Percentiles rank a stretch among this genome's conserved stretches.
Conservation (phyloP, 1,284 basidiomycete species). For the Leccinum huronense region DNA sequence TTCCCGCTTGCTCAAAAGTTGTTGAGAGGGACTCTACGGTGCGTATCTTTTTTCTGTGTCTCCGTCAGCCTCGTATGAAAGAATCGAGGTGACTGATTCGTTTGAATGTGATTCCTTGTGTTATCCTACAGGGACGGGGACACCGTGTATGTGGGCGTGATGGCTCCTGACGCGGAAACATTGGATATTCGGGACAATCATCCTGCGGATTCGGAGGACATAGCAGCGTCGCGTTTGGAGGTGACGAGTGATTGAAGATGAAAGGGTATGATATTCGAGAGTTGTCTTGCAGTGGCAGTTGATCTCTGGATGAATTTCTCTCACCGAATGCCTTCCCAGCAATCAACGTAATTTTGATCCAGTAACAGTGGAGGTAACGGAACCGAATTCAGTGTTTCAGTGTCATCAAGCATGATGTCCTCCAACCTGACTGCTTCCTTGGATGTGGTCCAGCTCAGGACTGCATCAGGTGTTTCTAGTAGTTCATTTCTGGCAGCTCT, state of each 20-base stretch:
- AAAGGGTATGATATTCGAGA: background rate
- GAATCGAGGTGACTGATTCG: background rate
- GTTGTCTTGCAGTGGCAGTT: background rate
- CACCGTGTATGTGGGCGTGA: conserved; percentile 27
- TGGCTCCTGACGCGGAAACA: conserved; percentile 11
- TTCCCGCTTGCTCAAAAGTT: conserved; percentile 78
- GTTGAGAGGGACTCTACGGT: conserved; percentile 74
- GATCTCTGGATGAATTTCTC: background rate
- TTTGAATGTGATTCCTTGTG: background rate
- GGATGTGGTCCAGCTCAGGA: background rate
- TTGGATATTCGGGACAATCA: conserved; percentile 39
- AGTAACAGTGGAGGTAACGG: background rate
- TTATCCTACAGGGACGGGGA: conserved; percentile 35
- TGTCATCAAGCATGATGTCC: background rate
- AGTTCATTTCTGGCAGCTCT: too few relatives aligned
- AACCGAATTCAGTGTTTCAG: background rate
- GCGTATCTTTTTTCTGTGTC: conserved; percentile 19
- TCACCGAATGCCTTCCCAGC: too few relatives aligned
- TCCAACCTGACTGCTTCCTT: background rate
- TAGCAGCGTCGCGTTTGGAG: conserved; percentile 3
- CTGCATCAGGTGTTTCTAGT: too few relatives aligned
- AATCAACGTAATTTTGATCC: too few relatives aligned
- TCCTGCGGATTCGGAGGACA: conserved; percentile 23
- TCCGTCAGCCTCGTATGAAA: background rate
- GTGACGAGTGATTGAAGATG: background rate